Conservation (phyloP, 2,329 filamentous ascomycete genomes). For the Periconia sp. region DNA sequence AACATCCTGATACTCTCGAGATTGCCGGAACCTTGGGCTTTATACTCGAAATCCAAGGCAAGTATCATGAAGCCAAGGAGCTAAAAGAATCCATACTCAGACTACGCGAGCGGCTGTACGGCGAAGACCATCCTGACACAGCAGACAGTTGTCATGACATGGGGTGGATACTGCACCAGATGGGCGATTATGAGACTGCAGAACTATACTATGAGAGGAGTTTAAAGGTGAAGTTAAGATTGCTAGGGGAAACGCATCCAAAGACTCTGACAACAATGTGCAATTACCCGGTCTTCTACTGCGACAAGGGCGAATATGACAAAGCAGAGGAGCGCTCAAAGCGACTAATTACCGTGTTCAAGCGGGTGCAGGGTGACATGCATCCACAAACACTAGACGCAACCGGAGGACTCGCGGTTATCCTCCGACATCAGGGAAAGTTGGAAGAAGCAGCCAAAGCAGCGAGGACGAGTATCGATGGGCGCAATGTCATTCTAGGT, state of each 20-base stretch:
- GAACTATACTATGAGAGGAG: slow-evolving; percentile 13
- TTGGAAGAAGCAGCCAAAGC: no score
- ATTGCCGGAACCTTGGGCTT: slow-evolving; percentile 16
- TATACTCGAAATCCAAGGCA: slow-evolving; percentile 18
- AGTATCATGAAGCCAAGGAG: slow-evolving; percentile 10
- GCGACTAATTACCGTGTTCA: no score
- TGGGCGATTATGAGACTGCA: slow-evolving; percentile 12
- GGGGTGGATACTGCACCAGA: slow-evolving; percentile 19
- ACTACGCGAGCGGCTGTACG: slow-evolving; percentile 11
- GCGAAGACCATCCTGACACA: slow-evolving; percentile 17
- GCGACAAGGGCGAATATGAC: slow-evolving; percentile 13
- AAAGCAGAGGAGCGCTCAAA: slow-evolving; percentile 9
- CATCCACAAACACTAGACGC: no score
- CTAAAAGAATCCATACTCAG: slow-evolving; percentile 12
- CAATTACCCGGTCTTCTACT: slow-evolving; percentile 17
- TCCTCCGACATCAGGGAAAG: no score
- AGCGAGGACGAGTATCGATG: no score
- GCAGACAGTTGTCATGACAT: slow-evolving; percentile 15
- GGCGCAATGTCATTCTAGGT: no score
- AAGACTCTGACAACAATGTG: slow-evolving; percentile 17
- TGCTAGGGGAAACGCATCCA: slow-evolving; percentile 14
- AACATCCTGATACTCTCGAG: slow-evolving; percentile 17
- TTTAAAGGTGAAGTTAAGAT: slow-evolving; percentile 9
- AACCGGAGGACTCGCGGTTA: no score
- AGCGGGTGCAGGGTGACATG: no score